These are phyloP conservation scores for Dothistroma pini DNA, from an alignment of 2,329 filamentous ascomycete species.

Conservation along the genomic window DNA sequence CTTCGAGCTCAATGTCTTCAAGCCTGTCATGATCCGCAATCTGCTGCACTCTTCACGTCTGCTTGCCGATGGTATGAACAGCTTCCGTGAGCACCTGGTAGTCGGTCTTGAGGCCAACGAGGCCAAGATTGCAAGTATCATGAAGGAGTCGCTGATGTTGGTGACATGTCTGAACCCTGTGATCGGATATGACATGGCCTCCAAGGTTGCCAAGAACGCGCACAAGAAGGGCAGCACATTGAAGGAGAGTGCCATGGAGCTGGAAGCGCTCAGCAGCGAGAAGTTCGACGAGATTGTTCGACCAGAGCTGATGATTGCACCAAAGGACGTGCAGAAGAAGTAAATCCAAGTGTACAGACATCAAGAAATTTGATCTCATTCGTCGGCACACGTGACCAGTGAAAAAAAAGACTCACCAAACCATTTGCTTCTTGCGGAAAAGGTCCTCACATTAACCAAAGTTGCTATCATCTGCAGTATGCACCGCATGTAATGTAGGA, in stretches of 20 bases:
- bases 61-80: slow-evolving; percentile 86
- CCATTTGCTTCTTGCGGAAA: background rate
- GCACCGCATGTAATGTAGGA: background rate
- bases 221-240: slow-evolving; percentile 97
- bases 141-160: slow-evolving; percentile 97
- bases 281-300: slow-evolving; percentile 88
- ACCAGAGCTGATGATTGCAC: slow-evolving; percentile 92
- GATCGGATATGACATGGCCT: slow-evolving; percentile 96
- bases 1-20: slow-evolving; percentile 99
- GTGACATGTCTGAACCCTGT: slow-evolving; percentile 97
- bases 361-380: background rate
- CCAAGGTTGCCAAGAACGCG: slow-evolving; percentile 96
- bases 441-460: background rate
- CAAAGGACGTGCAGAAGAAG: slow-evolving; percentile 45
- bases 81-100: slow-evolving; percentile 92
- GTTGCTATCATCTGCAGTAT: background rate
- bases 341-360: background rate
- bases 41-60: slow-evolving; percentile 88
- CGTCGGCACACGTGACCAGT: background rate
- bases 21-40: slow-evolving; percentile 93
- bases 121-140: slow-evolving; percentile 80
- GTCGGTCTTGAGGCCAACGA: slow-evolving; percentile 87
- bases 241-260: slow-evolving; percentile 89
- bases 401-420: background rate
- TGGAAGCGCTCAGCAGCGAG: slow-evolving; percentile 80